Evolutionary conservation across 2,329 filamentous ascomycete genomes (phyloP), one percentile per base, ranked within the genome.

Genomic region (Aspergillus arachidicola): DNA sequence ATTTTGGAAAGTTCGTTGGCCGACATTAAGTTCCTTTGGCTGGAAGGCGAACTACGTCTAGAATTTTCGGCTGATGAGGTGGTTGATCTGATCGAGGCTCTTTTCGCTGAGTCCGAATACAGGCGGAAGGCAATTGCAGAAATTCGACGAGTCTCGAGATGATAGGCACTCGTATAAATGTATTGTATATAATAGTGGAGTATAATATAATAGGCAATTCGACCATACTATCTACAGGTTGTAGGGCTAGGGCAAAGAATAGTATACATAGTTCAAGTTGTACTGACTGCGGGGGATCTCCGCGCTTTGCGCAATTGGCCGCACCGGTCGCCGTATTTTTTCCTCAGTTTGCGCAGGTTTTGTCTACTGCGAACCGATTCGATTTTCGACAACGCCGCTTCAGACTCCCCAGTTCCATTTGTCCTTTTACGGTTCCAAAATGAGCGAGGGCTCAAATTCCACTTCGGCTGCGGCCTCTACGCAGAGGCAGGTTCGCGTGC

Each of bases 1-100:
- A 88, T 90, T 51, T 72, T 90, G 58, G 87, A 89, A 59, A 85
- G 85, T 60, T 86, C 83, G 56, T 76, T 90, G 19, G 87, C 85
- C 23, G 87, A 90, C 69, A 89, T 90, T 76, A 88, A 85, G 69
- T 89, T 85, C 66, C 73, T 89, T 50, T 90, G 87, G 87, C 82
- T 81, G 3, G 87, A 90, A 68, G 86, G 86, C n/a, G 87, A 87
- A 73, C 70, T 90, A 69, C 84, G 83, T 64, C 72, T 89, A 60
- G 87, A 89, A 70, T 89, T 89, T 76, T 82, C 82, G 28, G 79
- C 79, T 3, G 86, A 87, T 38, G 87, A 90, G 72, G 83, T 90
- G 10, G 79, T 88, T 16, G 87, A 89, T 69, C 70, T 90, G 73
- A 86, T 90, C 57, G 82, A 87, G 73, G 87, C 87, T 21, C 74